Conservation (phyloP, 441 rosid genomes). For the Theobroma grandiflorum region DNA sequence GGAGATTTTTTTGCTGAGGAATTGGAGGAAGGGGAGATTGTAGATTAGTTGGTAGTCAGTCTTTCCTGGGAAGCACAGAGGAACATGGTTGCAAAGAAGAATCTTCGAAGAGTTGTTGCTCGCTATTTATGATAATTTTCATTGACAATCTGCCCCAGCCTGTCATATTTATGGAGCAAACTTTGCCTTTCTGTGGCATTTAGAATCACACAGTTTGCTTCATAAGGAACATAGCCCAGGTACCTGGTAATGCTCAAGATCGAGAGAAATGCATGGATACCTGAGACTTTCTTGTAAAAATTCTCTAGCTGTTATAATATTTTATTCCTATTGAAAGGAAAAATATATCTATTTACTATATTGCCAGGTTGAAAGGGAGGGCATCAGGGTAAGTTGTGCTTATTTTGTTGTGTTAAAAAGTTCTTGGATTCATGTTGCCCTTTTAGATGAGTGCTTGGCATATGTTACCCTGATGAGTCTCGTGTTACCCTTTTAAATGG, state of each 20-base stretch:
- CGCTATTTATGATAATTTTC: neutral
- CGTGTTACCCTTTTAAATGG: neutral
- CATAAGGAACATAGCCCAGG: neutral
- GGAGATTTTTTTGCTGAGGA: slow-evolving; percentile 44
- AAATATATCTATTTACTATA: neutral
- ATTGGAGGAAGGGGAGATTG: slow-evolving; percentile 89
- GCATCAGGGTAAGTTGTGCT: neutral
- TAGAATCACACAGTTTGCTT: neutral
- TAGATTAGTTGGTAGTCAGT: slow-evolving; percentile 36
- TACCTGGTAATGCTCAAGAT: neutral
- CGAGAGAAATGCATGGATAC: neutral
- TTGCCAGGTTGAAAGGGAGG: neutral
- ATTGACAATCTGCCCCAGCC: neutral
- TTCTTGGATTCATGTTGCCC: neutral
- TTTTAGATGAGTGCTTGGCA: neutral
- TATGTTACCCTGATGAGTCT: too few relatives aligned
- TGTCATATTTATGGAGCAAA: neutral
- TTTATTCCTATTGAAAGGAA: neutral
- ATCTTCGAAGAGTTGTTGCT: neutral
- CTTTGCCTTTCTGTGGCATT: neutral
- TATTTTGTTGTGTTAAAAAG: neutral
- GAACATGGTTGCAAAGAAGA: neutral
- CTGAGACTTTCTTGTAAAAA: neutral
- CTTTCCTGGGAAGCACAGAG: neutral
- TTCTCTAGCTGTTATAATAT: neutral